Conservation (phyloP, 345 rosid species). For the Eutrema heterophyllum region DNA sequence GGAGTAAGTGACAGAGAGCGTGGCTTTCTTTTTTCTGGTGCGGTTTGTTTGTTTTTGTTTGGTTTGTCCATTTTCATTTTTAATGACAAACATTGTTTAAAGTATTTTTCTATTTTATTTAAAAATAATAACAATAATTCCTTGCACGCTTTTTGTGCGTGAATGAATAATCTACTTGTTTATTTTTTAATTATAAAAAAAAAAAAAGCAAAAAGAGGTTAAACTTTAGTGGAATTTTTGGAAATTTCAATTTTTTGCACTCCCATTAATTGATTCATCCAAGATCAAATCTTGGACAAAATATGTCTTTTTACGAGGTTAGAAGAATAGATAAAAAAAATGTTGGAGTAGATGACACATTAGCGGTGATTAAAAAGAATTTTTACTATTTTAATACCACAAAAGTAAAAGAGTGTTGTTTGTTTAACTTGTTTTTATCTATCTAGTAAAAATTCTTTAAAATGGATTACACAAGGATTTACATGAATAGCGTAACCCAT, state of each 20-base stretch:
- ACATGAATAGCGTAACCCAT: not conserved
- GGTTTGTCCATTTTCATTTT: conserved; percentile 21
- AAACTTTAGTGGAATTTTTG: conserved; percentile 16
- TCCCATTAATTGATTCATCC: not conserved
- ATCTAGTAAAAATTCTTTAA: not conserved
- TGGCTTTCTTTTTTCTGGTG: conserved; percentile 32
- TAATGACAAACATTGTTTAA: conserved; percentile 1
- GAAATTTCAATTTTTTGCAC: not conserved
- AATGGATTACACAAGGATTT: not conserved
- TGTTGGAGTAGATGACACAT: not conserved
- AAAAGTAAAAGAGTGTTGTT: not conserved
- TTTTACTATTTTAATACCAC: not conserved
- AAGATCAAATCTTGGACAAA: conserved; percentile 14
- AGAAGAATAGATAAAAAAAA: not conserved
- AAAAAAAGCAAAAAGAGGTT: conserved; percentile 12
- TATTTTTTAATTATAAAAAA: not conserved
- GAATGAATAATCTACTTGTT: conserved; percentile 2
- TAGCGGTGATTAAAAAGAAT: not conserved
- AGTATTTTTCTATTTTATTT: not conserved
- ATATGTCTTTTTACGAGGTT: conserved; percentile 7
- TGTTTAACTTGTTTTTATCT: not conserved
- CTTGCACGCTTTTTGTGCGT: conserved; percentile 27
- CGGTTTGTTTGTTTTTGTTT: conserved; percentile 34
- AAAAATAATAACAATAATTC: not conserved
- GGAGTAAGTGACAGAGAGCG: conserved; percentile 33